Percentiles rank a stretch among this genome's conserved stretches.
Evolutionary conservation across 2,329 filamentous ascomycete genomes (phyloP).

Genomic region (Ophiostoma sp.): DNA sequence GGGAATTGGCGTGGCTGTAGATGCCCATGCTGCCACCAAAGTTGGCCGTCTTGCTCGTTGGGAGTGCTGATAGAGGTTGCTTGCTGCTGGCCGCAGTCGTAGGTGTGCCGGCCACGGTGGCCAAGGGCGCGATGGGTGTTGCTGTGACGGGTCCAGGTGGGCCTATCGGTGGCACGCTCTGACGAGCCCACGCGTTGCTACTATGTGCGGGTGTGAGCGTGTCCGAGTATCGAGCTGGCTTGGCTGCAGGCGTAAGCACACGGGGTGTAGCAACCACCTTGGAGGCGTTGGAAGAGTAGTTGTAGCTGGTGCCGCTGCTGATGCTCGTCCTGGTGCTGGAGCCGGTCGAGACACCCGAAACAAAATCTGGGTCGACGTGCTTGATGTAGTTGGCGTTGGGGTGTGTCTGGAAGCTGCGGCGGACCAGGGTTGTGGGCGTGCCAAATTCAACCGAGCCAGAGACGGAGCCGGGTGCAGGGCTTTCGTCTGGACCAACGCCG

Average conservation of each 20-base stretch:
- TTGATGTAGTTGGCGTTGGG: constrained; percentile 75
- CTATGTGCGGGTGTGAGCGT: constrained; percentile 30
- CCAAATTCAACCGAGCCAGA: constrained; percentile 40
- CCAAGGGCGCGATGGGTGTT: not conserved
- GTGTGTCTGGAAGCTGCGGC: constrained; percentile 72
- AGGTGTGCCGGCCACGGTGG: constrained; percentile 16
- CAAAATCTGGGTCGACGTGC: constrained; percentile 64
- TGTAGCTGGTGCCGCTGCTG: constrained; percentile 32
- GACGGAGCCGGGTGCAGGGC: constrained; percentile 23
- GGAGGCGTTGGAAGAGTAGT: constrained; percentile 20
- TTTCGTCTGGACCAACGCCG: constrained; percentile 34
- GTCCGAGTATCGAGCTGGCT: constrained; percentile 33
- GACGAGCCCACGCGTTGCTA: constrained; percentile 23
- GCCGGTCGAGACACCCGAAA: constrained; percentile 32
- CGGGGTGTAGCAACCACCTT: constrained; percentile 38
- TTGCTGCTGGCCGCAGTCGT: constrained; percentile 24
- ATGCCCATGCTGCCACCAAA: constrained; percentile 74
- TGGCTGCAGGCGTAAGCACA: constrained; percentile 41
- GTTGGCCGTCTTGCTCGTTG: constrained; percentile 29
- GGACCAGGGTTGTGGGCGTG: constrained; percentile 58
- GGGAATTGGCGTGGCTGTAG: constrained; percentile 73
- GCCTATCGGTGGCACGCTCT: constrained; percentile 25
- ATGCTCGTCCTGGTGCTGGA: constrained; percentile 35
- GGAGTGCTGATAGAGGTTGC: constrained; percentile 26
- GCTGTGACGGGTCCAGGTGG: not conserved